A percentile compares a stretch with the other conserved stretches of the same genome.
Evolutionary conservation across 2,329 filamentous ascomycete genomes (phyloP).

Genomic region (Seiridium unicorne): DNA sequence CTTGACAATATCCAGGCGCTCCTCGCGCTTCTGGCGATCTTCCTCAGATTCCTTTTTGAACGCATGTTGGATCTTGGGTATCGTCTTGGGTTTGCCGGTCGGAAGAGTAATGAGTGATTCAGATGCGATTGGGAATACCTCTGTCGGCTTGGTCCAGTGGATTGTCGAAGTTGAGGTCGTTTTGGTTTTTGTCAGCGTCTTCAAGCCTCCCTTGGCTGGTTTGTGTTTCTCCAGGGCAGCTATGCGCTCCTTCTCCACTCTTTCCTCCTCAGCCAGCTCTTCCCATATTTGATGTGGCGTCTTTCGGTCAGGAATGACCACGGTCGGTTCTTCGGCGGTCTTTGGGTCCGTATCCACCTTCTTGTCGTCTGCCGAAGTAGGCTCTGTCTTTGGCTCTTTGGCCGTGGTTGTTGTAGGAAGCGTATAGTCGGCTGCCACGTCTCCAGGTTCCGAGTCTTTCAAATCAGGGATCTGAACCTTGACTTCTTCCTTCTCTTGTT

Average conservation of each 20-base stretch:
- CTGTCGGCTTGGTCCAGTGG: conserved; percentile 73
- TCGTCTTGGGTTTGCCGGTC: conserved; percentile 63
- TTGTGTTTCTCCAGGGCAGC: conserved; percentile 11
- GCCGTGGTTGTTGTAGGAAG: conserved; percentile 13
- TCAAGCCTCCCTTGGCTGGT: conserved; percentile 16
- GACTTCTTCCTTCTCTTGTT: conserved; percentile 10
- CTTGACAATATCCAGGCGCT: conserved; percentile 67
- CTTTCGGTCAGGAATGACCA: conserved; percentile 29
- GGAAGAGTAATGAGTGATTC: conserved; percentile 75
- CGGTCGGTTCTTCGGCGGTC: conserved; percentile 19
- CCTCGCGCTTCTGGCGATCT: conserved; percentile 60
- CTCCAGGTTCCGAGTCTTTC: conserved; percentile 14
- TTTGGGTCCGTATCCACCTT: conserved; percentile 22
- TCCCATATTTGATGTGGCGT: conserved; percentile 20
- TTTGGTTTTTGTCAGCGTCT: conserved; percentile 14
- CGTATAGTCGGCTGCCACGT: conserved; percentile 11
- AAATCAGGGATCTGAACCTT: conserved; percentile 20
- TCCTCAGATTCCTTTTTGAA: conserved; percentile 66
- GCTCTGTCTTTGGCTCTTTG: conserved; percentile 9
- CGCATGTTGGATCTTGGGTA: conserved; percentile 74
- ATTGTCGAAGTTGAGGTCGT: conserved; percentile 31
- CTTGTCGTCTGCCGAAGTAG: conserved; percentile 16
- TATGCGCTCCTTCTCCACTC: conserved; percentile 12
- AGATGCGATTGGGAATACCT: conserved; percentile 74
- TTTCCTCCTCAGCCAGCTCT: conserved; percentile 15